These are phyloP conservation scores for Cajanus cajan DNA, from an alignment of 306 rosid species.

Conservation along the genomic window DNA sequence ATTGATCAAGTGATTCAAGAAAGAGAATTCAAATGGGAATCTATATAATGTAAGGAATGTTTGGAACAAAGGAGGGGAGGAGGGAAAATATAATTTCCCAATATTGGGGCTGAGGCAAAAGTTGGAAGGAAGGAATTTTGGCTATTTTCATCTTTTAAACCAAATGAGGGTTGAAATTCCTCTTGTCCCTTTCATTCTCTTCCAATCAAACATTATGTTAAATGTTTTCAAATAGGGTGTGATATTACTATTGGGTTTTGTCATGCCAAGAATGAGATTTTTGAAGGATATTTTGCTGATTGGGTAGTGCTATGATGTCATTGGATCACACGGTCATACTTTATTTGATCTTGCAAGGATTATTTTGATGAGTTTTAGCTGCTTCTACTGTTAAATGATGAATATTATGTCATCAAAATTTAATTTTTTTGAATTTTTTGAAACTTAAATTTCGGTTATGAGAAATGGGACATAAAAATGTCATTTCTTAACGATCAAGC, in stretches of 20 bases:
- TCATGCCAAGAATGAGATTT: neutral
- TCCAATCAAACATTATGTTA: neutral
- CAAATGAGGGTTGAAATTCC: neutral
- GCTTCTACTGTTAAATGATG: neutral
- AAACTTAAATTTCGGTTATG: neutral
- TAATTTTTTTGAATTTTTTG: neutral
- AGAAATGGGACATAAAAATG: neutral
- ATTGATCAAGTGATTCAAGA: slow-evolving; percentile 12
- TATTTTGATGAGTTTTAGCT: neutral
- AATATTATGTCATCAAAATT: neutral
- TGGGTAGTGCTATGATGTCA: neutral
- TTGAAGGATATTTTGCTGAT: neutral
- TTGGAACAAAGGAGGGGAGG: neutral
- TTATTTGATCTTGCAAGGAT: neutral
- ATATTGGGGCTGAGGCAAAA: neutral
- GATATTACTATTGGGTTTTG: neutral
- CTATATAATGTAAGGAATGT: neutral
- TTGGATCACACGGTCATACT: too few relatives aligned
- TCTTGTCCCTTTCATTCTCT: neutral
- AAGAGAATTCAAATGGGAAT: neutral
- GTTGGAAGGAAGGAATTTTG: neutral
- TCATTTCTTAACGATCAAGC: neutral
- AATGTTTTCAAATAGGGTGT: neutral
- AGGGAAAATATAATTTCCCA: neutral
- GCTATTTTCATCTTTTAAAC: neutral